phyloP scores from a whole-genome alignment of 495 filamentous ascomycete species.

The Xylaria castorea region DNA sequence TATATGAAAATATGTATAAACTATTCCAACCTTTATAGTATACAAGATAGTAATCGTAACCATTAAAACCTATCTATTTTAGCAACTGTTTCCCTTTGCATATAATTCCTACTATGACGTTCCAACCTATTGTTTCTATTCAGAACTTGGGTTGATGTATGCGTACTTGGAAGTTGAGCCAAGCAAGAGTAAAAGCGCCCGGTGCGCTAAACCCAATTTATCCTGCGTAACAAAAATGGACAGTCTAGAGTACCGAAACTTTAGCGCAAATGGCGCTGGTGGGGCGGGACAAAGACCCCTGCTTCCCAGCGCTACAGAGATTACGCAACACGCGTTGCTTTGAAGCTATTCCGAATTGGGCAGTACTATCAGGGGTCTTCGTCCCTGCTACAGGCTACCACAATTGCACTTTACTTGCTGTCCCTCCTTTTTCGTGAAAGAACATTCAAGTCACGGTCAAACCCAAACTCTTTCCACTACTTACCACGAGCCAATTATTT shows the following conservation, averaged over 20 bases:
- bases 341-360: background rate
- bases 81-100: too few species aligned
- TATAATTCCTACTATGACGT: too few species aligned
- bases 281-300: background rate
- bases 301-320: background rate
- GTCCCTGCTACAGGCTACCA: background rate
- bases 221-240: too few species aligned
- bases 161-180: too few species aligned
- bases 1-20: too few species aligned
- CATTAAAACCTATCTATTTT: too few species aligned
- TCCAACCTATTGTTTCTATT: too few species aligned
- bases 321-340: background rate
- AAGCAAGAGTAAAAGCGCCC: background rate
- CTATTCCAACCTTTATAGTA: too few species aligned
- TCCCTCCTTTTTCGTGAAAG: slow-evolving; percentile 1
- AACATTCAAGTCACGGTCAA: background rate
- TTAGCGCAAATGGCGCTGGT: background rate
- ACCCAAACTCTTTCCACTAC: background rate
- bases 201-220: background rate
- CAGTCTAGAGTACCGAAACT: background rate
- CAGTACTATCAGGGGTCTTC: background rate
- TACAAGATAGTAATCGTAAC: too few species aligned
- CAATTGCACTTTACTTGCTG: background rate
- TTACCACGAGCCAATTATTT: background rate
- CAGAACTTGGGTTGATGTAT: too few species aligned